Base-by-base conservation (phyloP, 495 filamentous ascomycete species). In the Xylaria bambusicola region DNA sequence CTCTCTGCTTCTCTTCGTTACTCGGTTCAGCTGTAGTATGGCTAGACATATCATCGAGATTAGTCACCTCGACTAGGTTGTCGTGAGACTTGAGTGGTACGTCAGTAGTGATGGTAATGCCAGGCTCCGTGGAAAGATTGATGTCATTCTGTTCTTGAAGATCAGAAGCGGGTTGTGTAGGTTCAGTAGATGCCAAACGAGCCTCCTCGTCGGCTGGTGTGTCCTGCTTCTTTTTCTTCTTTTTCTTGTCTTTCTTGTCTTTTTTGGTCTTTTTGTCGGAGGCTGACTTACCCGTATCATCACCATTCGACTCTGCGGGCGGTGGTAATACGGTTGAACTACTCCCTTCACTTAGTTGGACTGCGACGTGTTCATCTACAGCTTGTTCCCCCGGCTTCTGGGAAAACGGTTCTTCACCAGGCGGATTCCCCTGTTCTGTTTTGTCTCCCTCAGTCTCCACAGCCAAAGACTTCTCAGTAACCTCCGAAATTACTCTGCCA, bases 1-100 rank as follows among this genome's bases (percentile, higher is more conserved):
- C 48, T 21, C 40, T 46, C 29, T 60, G 54, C 35, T 56, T 47
- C 17, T 35, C 50, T 8, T 49, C 35, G 17, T 65, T 40, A 45
- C 33, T 54, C 35, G 56, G 38, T 31, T 67, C 47, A 6, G 33
- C 27, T 7, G 13, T n/a, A 8, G 36, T 9, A 29, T 21, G 23
- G 20, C 23, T 18, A 29, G 36, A 23, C 9, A 17, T 21, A 18
- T 57, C 54, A n/a, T 36, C 42, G 10, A 38, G 12, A 35, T 15
- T 47, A n/a, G 20, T 13, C 29, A 20, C 15, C 4, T 56, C 8
- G 18, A 3, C 31, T 38, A 35, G 18, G 7, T 18, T 8, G 36
- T 56, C 42, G 35, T 48, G 24, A 18, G 42, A 6, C 3, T 48
- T n/a, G 9, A 20, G 15, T 44, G n/a, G 23, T 3, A 15, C 17